These are phyloP conservation scores for Xylaria cubensis DNA, from an alignment of 495 filamentous ascomycete species.

Conservation along the genomic window DNA sequence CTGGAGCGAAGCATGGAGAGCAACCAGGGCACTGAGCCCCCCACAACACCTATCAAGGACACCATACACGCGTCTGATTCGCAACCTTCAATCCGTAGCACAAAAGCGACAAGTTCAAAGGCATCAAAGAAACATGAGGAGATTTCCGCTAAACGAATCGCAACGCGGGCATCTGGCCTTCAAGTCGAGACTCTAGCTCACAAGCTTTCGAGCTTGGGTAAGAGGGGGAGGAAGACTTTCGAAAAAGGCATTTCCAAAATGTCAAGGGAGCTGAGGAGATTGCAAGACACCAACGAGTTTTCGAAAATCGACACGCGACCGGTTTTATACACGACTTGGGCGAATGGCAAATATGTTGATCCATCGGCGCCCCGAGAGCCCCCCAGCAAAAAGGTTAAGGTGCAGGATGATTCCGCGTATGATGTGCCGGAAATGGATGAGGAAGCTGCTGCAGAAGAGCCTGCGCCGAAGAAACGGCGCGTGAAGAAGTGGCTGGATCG, in stretches of 20 bases:
- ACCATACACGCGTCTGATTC: conserved; percentile 44
- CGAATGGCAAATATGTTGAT: conserved; percentile 59
- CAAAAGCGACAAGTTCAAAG: conserved; percentile 41
- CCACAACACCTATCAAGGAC: conserved; percentile 38
- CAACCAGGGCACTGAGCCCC: background rate
- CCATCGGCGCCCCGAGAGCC: conserved; percentile 34
- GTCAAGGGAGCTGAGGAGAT: conserved; percentile 55
- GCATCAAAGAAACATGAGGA: conserved; percentile 43
- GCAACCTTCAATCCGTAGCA: conserved; percentile 19
- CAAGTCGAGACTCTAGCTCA: conserved; percentile 52
- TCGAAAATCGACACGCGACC: conserved; percentile 59
- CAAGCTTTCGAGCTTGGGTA: conserved; percentile 53
- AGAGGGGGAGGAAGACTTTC: conserved; percentile 53
- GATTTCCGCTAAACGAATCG: conserved; percentile 43
- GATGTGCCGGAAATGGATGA: conserved; percentile 50
- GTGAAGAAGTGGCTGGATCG: conserved; percentile 78
- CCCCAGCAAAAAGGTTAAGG: conserved; percentile 52
- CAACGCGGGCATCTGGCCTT: conserved; percentile 53
- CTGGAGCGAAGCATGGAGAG: conserved; percentile 30
- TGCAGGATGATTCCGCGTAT: conserved; percentile 46
- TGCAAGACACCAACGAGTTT: conserved; percentile 62
- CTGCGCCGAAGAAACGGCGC: conserved; percentile 51
- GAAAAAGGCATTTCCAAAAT: conserved; percentile 47
- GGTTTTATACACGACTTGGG: conserved; percentile 58
- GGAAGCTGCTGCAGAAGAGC: conserved; percentile 44